Percentiles rank a stretch among this genome's conserved stretches.
phyloP scores from a whole-genome alignment of 129 eudicot species.

The Deinandra increscens region DNA sequence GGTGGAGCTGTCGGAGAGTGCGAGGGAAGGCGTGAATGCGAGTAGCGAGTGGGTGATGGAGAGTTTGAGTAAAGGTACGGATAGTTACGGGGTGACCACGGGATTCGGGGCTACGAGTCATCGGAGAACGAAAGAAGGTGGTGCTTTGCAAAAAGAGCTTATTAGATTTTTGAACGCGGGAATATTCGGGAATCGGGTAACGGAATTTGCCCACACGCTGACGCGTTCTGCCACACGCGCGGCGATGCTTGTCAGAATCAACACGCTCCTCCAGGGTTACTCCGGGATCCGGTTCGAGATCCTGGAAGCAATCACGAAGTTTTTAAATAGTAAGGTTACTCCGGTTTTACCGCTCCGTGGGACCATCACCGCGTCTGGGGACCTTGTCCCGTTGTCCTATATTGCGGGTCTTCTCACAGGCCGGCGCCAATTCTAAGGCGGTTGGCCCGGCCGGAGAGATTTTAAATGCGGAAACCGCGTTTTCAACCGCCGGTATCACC shows the following conservation, averaged over 20 bases:
- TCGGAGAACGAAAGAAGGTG: conserved; percentile 46
- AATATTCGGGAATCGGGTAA: conserved; percentile 37
- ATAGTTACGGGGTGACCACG: conserved; percentile 42
- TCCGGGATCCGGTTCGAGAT: conserved; percentile 44
- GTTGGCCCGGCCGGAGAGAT: conserved; percentile 49
- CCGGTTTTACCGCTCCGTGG: conserved; percentile 43
- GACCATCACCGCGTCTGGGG: conserved; percentile 51
- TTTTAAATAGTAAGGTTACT: conserved; percentile 33
- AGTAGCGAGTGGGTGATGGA: conserved; percentile 52
- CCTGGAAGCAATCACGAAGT: conserved; percentile 35
- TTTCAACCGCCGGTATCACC: conserved; percentile 34
- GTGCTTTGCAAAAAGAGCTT: conserved; percentile 42
- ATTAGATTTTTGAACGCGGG: conserved; percentile 44
- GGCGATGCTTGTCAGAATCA: conserved; percentile 38
- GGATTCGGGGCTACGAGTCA: conserved; percentile 45
- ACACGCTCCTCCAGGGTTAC: conserved; percentile 45
- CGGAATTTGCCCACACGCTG: conserved; percentile 38
- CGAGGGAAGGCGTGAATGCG: conserved; percentile 40
- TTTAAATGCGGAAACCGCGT: conserved; percentile 38
- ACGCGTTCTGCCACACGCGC: conserved; percentile 40
- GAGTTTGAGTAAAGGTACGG: conserved; percentile 41
- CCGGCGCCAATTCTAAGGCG: conserved; percentile 46
- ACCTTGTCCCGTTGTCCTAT: conserved; percentile 45
- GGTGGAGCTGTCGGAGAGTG: conserved; percentile 41
- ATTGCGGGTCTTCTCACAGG: conserved; percentile 47